Percentiles rank a stretch among this genome's conserved stretches.
Conservation (phyloP, 2,329 filamentous ascomycete species). For the Colletotrichum spaethianum region DNA sequence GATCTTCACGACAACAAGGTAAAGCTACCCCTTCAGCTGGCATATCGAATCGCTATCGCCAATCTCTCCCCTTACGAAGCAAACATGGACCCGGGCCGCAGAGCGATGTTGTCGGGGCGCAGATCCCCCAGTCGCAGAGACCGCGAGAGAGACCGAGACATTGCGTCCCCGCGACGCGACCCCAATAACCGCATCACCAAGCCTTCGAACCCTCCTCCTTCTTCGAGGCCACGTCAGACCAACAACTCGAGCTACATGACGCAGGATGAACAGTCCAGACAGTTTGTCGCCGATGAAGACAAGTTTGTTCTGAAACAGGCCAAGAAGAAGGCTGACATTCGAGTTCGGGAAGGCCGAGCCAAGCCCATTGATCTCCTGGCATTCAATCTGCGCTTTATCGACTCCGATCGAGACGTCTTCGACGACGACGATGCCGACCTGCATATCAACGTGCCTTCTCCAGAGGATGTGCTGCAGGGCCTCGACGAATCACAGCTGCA, state of each 20-base stretch:
- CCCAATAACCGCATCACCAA: constrained; percentile 71
- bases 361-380: constrained; percentile 95
- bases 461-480: constrained; percentile 83
- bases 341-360: constrained; percentile 90
- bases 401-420: constrained; percentile 85
- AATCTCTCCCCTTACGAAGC: background rate
- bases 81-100: constrained; percentile 68
- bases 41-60: background rate
- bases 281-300: constrained; percentile 95
- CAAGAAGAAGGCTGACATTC: constrained; percentile 97
- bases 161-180: constrained; percentile 70
- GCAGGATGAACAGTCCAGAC: constrained; percentile 82
- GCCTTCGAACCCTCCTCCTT: constrained; percentile 52
- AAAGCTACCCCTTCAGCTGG: background rate
- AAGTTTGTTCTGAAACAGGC: constrained; percentile 95
- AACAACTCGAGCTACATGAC: constrained; percentile 67
- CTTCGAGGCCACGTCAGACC: constrained; percentile 47
- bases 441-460: constrained; percentile 82
- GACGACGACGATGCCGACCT: constrained; percentile 86
- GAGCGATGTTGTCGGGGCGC: constrained; percentile 66
- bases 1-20: constrained; percentile 17
- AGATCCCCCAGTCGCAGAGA: constrained; percentile 55
- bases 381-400: constrained; percentile 90
- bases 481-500: constrained; percentile 76
- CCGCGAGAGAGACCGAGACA: constrained; percentile 40